phyloP scores from a whole-genome alignment of 441 rosid genomes.

The Omphalea diandra region DNA sequence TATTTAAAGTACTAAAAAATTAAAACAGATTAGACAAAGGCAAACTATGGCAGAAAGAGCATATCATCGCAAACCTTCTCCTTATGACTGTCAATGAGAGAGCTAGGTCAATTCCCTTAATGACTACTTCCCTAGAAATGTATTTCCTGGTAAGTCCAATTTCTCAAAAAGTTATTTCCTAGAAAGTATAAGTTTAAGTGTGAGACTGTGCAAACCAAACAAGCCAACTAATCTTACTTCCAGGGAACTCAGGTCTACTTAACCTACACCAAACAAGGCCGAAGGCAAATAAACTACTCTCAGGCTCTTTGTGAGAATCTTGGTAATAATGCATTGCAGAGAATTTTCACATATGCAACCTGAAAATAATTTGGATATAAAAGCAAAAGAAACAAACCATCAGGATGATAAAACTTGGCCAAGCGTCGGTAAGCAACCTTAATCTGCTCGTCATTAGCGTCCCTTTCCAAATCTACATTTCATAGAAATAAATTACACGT shows the following conservation, averaged over 20 bases:
- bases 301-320: no score
- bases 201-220: no score
- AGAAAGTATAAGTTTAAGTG: no score
- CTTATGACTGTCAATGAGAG: background rate
- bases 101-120: no score
- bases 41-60: background rate
- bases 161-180: no score
- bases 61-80: background rate
- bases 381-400: conserved; percentile 50
- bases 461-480: conserved; percentile 72
- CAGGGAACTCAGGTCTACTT: no score
- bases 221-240: no score
- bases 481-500: conserved; percentile 1
- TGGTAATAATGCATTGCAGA: background rate
- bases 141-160: no score
- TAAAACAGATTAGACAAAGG: background rate
- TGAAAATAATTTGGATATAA: background rate
- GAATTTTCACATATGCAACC: background rate
- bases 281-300: no score
- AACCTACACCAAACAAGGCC: no score
- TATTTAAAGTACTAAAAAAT: background rate
- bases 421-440: conserved; percentile 82
- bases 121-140: no score
- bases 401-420: conserved; percentile 95
- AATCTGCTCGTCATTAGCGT: conserved; percentile 81